These are phyloP conservation scores for Kwoniella newhampshirensis DNA, from an alignment of 768 basidiomycete genomes.

Conservation along the genomic window DNA sequence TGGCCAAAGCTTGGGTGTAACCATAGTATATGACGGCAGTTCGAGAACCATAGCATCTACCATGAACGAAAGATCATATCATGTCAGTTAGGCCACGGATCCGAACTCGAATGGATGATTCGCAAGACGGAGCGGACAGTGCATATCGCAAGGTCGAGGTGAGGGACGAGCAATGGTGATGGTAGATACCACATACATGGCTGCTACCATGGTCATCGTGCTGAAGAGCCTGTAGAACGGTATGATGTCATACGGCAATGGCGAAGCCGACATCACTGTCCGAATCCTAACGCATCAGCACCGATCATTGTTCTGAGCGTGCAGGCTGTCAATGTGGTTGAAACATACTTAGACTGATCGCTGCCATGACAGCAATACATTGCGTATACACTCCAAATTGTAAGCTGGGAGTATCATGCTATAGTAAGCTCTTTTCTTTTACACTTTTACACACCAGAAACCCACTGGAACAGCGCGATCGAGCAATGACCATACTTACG, in stretches of 20 bases:
- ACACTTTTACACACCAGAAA: neutral
- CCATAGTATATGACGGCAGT: slow-evolving; percentile 42
- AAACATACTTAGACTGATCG: slow-evolving; percentile 39
- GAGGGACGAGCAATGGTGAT: too few relatives aligned
- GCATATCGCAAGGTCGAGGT: neutral
- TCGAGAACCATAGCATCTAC: slow-evolving; percentile 31
- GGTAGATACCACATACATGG: slow-evolving; percentile 40
- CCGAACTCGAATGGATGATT: neutral
- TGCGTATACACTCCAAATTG: slow-evolving; percentile 42
- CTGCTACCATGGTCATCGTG: slow-evolving; percentile 34
- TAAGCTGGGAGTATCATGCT: slow-evolving; percentile 21
- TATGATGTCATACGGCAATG: slow-evolving; percentile 32
- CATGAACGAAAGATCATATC: neutral
- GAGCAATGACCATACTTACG: slow-evolving; percentile 29
- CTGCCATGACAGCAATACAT: slow-evolving; percentile 39
- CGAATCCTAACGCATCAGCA: too few relatives aligned
- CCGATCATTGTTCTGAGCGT: too few relatives aligned
- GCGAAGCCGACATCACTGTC: slow-evolving; percentile 29
- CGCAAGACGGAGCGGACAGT: neutral
- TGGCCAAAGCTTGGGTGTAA: slow-evolving; percentile 33
- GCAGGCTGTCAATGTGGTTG: too few relatives aligned
- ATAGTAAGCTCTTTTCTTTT: neutral
- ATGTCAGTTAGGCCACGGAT: neutral
- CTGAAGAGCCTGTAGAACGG: slow-evolving; percentile 41
- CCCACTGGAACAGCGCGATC: too few relatives aligned